phyloP scores from a whole-genome alignment of 805 yeast species.

The Candida lessepsii region DNA sequence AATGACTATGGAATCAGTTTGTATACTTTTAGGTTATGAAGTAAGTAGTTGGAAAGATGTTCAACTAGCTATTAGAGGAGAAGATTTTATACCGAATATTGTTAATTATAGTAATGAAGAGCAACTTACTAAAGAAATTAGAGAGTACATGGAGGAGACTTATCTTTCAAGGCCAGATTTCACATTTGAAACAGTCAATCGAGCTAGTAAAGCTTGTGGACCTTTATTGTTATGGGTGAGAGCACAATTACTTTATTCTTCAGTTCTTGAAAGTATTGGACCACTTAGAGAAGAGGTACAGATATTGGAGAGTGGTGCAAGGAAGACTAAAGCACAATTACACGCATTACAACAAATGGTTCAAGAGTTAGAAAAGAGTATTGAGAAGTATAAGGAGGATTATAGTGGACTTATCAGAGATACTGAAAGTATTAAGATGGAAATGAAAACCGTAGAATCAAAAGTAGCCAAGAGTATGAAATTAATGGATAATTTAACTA shows the following conservation, averaged over 20 bases:
- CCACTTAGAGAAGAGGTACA: constrained; percentile 71
- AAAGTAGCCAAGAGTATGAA: constrained; percentile 62
- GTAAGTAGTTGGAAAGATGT: constrained; percentile 78
- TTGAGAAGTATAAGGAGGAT: constrained; percentile 61
- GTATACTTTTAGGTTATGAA: constrained; percentile 72
- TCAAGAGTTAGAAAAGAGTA: constrained; percentile 63
- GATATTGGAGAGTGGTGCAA: constrained; percentile 56
- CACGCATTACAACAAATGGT: constrained; percentile 82
- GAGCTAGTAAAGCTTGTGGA: constrained; percentile 96
- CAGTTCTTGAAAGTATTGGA: constrained; percentile 65
- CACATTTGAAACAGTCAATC: constrained; percentile 68
- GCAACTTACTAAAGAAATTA: constrained; percentile 53
- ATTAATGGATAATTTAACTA: constrained; percentile 60
- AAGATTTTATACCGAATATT: constrained; percentile 82
- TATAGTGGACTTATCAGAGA: constrained; percentile 79
- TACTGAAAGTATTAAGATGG: constrained; percentile 69
- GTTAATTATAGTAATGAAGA: constrained; percentile 67
- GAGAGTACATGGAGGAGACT: constrained; percentile 53
- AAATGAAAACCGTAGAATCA: constrained; percentile 59
- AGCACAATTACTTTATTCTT: constrained; percentile 81
- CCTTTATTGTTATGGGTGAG: constrained; percentile 85
- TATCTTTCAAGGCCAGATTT: constrained; percentile 65
- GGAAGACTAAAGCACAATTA: constrained; percentile 63
- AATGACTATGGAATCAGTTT: constrained; percentile 82
- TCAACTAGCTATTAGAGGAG: constrained; percentile 73